Evolutionary conservation across 805 yeast genomes (phyloP).

Genomic region (Pachysolen tannophilus): DNA sequence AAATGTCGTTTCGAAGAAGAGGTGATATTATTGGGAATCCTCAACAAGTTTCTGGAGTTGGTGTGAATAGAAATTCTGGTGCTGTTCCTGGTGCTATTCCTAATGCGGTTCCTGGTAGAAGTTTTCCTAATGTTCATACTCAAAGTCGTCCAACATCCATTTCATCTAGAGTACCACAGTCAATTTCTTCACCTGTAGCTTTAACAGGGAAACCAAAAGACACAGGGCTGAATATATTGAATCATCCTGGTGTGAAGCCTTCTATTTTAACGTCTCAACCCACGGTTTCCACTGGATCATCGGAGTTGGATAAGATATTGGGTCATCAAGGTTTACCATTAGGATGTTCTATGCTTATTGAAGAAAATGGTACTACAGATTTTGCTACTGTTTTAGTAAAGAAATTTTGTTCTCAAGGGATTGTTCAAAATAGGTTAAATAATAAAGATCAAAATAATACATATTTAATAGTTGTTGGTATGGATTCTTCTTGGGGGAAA

Average conservation of each 20-base stretch:
- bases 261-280: constrained; percentile 70
- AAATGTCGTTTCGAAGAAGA: constrained; percentile 59
- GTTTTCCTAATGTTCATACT: constrained; percentile 1
- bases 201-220: background rate
- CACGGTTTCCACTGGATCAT: constrained; percentile 72
- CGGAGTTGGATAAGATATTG: constrained; percentile 65
- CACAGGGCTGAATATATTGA: too few relatives aligned
- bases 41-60: constrained; percentile 9
- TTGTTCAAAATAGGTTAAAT: constrained; percentile 50
- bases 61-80: constrained; percentile 2
- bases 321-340: constrained; percentile 83
- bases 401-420: constrained; percentile 70
- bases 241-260: constrained; percentile 62
- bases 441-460: constrained; percentile 31
- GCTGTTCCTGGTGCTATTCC: constrained; percentile 15
- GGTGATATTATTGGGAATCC: constrained; percentile 34
- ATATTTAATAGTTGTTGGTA: constrained; percentile 59
- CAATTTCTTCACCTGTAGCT: background rate
- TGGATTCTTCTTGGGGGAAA: constrained; percentile 49
- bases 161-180: background rate
- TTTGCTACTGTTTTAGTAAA: constrained; percentile 66
- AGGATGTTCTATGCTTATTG: constrained; percentile 61
- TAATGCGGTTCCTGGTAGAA: background rate
- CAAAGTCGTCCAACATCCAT: background rate
- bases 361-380: constrained; percentile 86